These are phyloP conservation scores for Penicillium corylophilum DNA, from an alignment of 2,329 filamentous ascomycete species.

Conservation along the genomic window DNA sequence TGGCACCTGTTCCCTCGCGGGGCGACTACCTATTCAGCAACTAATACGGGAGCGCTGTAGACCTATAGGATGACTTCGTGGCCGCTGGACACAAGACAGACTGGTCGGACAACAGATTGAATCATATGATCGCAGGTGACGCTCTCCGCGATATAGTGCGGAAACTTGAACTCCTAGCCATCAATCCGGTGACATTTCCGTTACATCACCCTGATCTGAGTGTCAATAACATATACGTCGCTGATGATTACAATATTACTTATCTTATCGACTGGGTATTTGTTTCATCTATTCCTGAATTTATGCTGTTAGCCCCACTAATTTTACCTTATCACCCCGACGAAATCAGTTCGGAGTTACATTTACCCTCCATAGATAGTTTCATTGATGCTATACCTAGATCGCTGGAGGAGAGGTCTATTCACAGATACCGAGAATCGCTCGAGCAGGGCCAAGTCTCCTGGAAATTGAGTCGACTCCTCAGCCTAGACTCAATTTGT, in stretches of 20 bases:
- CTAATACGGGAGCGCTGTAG: constrained; percentile 16
- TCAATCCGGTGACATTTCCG: constrained; percentile 9
- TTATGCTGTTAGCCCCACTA: constrained; percentile 19
- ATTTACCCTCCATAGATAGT: constrained; percentile 6
- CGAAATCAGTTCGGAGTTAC: constrained; percentile 10
- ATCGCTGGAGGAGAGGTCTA: constrained; percentile 2
- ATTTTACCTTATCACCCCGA: constrained; percentile 25
- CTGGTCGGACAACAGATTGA: constrained; percentile 23
- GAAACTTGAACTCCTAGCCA: background rate
- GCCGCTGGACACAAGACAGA: constrained; percentile 23
- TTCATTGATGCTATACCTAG: constrained; percentile 6
- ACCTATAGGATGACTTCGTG: constrained; percentile 28
- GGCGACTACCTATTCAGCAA: constrained; percentile 9
- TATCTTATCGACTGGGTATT: constrained; percentile 34
- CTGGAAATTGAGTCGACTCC: constrained; percentile 21
- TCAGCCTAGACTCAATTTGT: constrained; percentile 18
- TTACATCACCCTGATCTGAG: constrained; percentile 39
- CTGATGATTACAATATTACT: constrained; percentile 34
- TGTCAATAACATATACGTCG: constrained; percentile 40
- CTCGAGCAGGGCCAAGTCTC: constrained; percentile 7
- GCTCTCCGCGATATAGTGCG: constrained; percentile 12
- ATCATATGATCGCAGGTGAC: constrained; percentile 24
- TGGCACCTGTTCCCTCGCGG: constrained; percentile 13
- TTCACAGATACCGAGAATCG: constrained; percentile 11
- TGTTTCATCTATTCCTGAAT: constrained; percentile 19